Conservation (phyloP, 106 monocot species). For the Platanthera guangdongensis region DNA sequence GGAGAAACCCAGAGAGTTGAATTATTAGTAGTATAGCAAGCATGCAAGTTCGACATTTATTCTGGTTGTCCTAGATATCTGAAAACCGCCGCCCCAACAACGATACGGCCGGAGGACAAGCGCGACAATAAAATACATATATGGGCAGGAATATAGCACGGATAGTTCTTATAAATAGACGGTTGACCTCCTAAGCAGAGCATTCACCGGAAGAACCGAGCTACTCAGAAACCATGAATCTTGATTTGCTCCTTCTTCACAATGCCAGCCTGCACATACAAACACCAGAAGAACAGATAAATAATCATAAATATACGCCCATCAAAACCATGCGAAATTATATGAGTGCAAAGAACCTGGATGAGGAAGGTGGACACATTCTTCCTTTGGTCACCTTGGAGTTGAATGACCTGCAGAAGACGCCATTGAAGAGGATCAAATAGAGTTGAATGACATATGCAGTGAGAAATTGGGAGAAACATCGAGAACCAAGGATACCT, state of each 20-base stretch:
- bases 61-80: no score
- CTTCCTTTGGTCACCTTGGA: conserved; percentile 37
- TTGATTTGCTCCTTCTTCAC: conserved; percentile 33
- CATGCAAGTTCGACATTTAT: no score
- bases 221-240: conserved; percentile 25
- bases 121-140: neutral
- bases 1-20: no score
- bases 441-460: neutral
- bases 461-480: no score
- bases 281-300: neutral
- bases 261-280: conserved; percentile 19
- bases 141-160: neutral
- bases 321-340: neutral
- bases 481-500: conserved; percentile 2
- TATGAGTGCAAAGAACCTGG: conserved; percentile 12
- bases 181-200: no score
- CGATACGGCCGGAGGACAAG: no score
- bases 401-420: conserved; percentile 22
- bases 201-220: neutral
- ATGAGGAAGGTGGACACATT: conserved; percentile 32
- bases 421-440: neutral
- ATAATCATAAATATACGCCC: neutral
- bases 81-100: no score
- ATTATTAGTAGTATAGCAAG: no score
- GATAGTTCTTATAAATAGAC: neutral